Base-by-base conservation (phyloP, 208 protist genomes). In the Leishmania arabica region DNA sequence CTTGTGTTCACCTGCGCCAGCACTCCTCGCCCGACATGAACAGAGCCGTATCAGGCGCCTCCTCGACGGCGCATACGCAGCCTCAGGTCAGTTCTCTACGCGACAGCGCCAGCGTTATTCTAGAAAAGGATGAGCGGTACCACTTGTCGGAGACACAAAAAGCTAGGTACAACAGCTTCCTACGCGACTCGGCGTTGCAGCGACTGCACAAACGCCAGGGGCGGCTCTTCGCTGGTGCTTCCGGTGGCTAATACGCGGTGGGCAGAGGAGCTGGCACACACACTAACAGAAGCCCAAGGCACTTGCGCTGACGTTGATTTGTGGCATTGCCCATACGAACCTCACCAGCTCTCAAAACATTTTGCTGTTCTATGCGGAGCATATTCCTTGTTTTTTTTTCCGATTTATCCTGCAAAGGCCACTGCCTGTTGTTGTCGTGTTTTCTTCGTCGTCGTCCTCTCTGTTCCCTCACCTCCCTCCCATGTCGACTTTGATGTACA, bases 111-210 rank as follows among this genome's bases (percentile, higher is more conserved):
- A 53, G 74, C 9, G 27, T 7, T 2, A 58, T 60, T 0, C 17
- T 49, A 0, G 3, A 7, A 1, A 76, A 71, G 24, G 49, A 80
- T 24, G 27, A 62, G 9, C 37, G 81, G 37, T 65, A 87, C 21
- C 53, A 72, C 19, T 79, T 95, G 3, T 86, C 86, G 0, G 73
- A 73, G 1, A 85, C 83, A 42, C 82, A 92, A 74, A 83, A 84
- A 56, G 42, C 27, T 6, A 73, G 49, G 60, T 95, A 95, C 81
- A 84, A 95, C 9, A 58, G 51, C 31, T 93, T 89, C 74, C 82
- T 95, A 53, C 84, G 90, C 58, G 8, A 66, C 6, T 82, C 89
- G 7, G 91, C 91, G 13, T 37, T 95, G 73, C 54, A 78, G 24
- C 64, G 82, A 24, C 58, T 92, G 54, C 75, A 83, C 42, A 81